Base-by-base conservation (phyloP, 1,139 yeast species). In the Kodamaea alishanica region DNA sequence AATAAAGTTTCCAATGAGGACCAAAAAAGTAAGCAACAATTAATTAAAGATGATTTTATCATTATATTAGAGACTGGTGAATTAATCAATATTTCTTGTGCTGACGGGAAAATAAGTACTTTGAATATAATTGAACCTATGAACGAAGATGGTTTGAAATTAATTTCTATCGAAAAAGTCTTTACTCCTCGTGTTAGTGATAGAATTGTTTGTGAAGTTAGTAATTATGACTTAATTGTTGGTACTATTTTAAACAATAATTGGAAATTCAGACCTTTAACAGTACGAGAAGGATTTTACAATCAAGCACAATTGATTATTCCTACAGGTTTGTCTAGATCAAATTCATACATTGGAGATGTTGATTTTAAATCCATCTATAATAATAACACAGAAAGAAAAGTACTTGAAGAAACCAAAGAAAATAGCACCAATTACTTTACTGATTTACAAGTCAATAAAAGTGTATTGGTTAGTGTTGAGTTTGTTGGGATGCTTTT, bases 181-280 rank as follows among this genome's bases (percentile, higher is more conserved):
- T 56, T 72, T 6, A 82, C 95, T 0, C 90, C 95, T 3, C 71
- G 94, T 54, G 80, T 85, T 25, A 81, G 79, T 50, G 94, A 85
- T 55, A 69, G 92, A 46, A 65, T 86, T 27, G 77, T 86, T 1
- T 77, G 81, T 41, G 73, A 77, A 30, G 66, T 79, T 2, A 63
- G 62, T 22, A 68, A 70, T 39, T 78, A 75, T 15, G 75, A 75
- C 29, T 50, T 86, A 10, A 61, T 82, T 8, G 79, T 85, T 4
- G 83, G 84, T 1, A 77, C 85, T 0, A 79, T 73, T 6, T 71
- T 82, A 8, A 81, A 83, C 45, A 81, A 81, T 50, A 72, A 70
- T 38, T 84, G 95, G 90, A 76, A 71, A 45, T 71, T 78, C 30
- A 61, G 83, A 44, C 63, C 64, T 12, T 63, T 84, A 28, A 58